Base-by-base conservation (phyloP, 208 protist species). In the Crithidia thermophila region DNA sequence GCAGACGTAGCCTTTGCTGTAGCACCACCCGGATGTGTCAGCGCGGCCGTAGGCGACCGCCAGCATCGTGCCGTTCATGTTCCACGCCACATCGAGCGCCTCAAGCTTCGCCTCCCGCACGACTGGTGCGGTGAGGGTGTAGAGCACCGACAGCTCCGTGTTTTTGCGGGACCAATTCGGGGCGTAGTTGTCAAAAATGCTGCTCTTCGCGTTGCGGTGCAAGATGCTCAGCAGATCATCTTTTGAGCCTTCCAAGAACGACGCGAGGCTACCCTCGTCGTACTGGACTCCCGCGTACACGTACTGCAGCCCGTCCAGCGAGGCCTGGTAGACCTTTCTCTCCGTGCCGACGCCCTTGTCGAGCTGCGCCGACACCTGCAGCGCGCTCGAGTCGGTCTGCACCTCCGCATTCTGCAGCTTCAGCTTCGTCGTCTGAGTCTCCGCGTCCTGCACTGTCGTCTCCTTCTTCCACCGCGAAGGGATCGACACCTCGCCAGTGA, bases 11-110 rank as follows among this genome's bases (percentile, higher is more conserved):
- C 94, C 92, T 25, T 71, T 81, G 59, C 65, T 81, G 61, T 91
- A 79, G 76, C 92, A 98, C 91, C 92, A 97, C 3, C 91, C 92
- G 5, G 82, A 88, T 0, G 79, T 86, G 72, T 96, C 91, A 42
- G 94, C 62, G 36, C 86, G 81, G 37, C 92, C 92, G 67, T 96
- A 98, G 10, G 76, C 89, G 10, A 90, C 92, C 3, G 90, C 94
- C 16, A 98, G 43, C 50, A 98, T 82, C 2, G 80, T 87, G 20
- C 93, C 93, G 39, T 58, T 94, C 10, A 73, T 50, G 61, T 94
- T 98, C 89, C 92, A 98, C 16, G 90, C 79, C 0, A 97, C 56
- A 21, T 69, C 65, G 21, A 94, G 66, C 10, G 81, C 88, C 42
- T 98, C 85, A 31, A 94, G 67, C 3, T 91, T 80, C 23, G 65